These are phyloP conservation scores for Brassica incana DNA, from an alignment of 345 rosid species.

Conservation along the genomic window DNA sequence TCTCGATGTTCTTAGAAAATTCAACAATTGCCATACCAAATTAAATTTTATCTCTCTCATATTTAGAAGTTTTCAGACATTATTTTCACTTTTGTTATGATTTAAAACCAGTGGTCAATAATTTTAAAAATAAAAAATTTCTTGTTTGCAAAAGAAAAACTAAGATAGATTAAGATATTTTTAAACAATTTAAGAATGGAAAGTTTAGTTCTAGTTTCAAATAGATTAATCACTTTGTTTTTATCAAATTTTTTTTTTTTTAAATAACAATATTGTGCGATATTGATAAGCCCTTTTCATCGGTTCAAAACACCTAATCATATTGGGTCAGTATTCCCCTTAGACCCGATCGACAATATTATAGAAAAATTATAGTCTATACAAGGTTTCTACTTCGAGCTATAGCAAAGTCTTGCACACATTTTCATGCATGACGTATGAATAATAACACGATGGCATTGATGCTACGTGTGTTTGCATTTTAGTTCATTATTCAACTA, in stretches of 20 bases:
- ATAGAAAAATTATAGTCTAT: slow-evolving; percentile 12
- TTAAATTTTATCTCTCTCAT: background rate
- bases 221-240: too few relatives aligned
- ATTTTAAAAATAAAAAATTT: background rate
- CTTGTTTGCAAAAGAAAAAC: too few relatives aligned
- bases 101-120: background rate
- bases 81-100: background rate
- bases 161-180: too few relatives aligned
- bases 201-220: too few relatives aligned
- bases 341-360: slow-evolving; percentile 27
- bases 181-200: too few relatives aligned
- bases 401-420: slow-evolving; percentile 26
- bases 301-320: slow-evolving; percentile 20
- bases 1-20: background rate
- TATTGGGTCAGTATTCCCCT: background rate
- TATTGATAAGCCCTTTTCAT: slow-evolving; percentile 12
- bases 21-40: background rate
- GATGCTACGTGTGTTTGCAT: slow-evolving; percentile 7
- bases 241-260: too few relatives aligned
- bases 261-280: background rate
- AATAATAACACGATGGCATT: background rate
- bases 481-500: background rate
- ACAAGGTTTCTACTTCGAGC: slow-evolving; percentile 33
- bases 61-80: background rate
- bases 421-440: slow-evolving; percentile 17